Evolutionary conservation across 495 filamentous ascomycete species (phyloP).

Genomic region (Penicillium parvum): DNA sequence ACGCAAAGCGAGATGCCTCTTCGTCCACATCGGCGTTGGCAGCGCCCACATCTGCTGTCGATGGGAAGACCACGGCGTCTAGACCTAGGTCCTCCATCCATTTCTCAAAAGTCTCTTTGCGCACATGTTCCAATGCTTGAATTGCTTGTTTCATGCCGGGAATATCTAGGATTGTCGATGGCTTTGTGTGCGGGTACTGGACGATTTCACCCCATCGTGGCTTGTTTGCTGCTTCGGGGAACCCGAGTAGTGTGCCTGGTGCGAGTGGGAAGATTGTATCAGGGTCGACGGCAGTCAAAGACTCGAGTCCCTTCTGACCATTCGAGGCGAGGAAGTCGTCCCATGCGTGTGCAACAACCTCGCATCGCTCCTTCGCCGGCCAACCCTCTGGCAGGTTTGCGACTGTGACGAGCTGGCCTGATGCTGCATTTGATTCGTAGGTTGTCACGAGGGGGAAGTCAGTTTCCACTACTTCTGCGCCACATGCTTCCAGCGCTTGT

Average conservation of each 20-base stretch:
- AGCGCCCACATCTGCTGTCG: conserved; percentile 29
- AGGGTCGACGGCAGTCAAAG: conserved; percentile 27
- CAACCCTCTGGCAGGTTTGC: conserved; percentile 30
- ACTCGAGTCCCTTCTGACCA: conserved; percentile 21
- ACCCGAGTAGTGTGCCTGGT: conserved; percentile 25
- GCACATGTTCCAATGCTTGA: conserved; percentile 26
- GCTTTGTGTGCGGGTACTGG: conserved; percentile 25
- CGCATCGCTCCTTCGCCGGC: conserved; percentile 29
- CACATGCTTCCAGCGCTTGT: conserved; percentile 21
- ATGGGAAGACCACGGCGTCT: conserved; percentile 34
- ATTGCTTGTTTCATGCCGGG: conserved; percentile 25
- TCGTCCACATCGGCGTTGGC: conserved; percentile 27
- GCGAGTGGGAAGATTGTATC: conserved; percentile 31
- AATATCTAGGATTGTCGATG: conserved; percentile 22
- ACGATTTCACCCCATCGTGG: conserved; percentile 33
- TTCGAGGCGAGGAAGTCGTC: conserved; percentile 31
- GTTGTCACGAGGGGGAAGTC: conserved; percentile 30
- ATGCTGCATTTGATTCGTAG: conserved; percentile 28
- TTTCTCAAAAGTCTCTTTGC: conserved; percentile 28
- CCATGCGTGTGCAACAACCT: conserved; percentile 33
- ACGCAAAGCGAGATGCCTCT: conserved; percentile 24
- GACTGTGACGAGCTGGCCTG: conserved; percentile 29
- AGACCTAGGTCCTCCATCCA: conserved; percentile 32
- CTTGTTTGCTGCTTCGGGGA: conserved; percentile 29
- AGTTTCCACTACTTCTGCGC: conserved; percentile 31